Evolutionary conservation across 2,329 filamentous ascomycete species (phyloP).

Genomic region (Cytospora piceae): DNA sequence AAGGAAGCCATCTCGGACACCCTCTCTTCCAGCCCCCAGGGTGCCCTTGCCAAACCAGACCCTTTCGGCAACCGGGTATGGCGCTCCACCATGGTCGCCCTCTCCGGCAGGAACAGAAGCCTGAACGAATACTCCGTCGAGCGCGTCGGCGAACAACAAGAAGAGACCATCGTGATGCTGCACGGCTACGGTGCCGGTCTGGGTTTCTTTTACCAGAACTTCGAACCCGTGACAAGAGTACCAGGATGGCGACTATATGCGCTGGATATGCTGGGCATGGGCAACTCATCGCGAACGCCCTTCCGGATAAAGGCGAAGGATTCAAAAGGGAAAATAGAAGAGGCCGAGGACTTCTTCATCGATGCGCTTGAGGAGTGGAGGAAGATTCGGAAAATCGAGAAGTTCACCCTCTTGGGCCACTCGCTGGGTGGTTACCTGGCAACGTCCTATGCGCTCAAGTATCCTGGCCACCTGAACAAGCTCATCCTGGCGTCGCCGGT

Average conservation of each 20-base stretch:
- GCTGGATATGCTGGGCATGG: slow-evolving; percentile 95
- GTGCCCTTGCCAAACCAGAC: slow-evolving; percentile 61
- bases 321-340: slow-evolving; percentile 77
- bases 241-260: slow-evolving; percentile 89
- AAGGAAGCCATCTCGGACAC: slow-evolving; percentile 68
- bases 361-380: slow-evolving; percentile 97
- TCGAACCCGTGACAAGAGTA: slow-evolving; percentile 79
- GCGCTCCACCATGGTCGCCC: slow-evolving; percentile 80
- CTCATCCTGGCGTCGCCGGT: slow-evolving; percentile 93
- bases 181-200: slow-evolving; percentile 96
- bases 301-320: slow-evolving; percentile 88
- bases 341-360: slow-evolving; percentile 95
- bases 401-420: slow-evolving; percentile 91
- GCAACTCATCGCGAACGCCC: slow-evolving; percentile 78
- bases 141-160: slow-evolving; percentile 74
- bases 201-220: slow-evolving; percentile 98
- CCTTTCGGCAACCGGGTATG: slow-evolving; percentile 85
- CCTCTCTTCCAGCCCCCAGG: slow-evolving; percentile 43
- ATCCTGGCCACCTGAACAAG: slow-evolving; percentile 92
- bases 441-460: slow-evolving; percentile 93
- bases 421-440: slow-evolving; percentile 91
- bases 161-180: slow-evolving; percentile 91
- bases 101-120: slow-evolving; percentile 83
- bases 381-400: slow-evolving; percentile 82
- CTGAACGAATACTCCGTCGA: slow-evolving; percentile 94